A percentile compares a stretch with the other conserved stretches of the same genome.
These are phyloP conservation scores for Papiliotrema flavescens DNA, from an alignment of 1,284 basidiomycete genomes.

Conservation along the genomic window DNA sequence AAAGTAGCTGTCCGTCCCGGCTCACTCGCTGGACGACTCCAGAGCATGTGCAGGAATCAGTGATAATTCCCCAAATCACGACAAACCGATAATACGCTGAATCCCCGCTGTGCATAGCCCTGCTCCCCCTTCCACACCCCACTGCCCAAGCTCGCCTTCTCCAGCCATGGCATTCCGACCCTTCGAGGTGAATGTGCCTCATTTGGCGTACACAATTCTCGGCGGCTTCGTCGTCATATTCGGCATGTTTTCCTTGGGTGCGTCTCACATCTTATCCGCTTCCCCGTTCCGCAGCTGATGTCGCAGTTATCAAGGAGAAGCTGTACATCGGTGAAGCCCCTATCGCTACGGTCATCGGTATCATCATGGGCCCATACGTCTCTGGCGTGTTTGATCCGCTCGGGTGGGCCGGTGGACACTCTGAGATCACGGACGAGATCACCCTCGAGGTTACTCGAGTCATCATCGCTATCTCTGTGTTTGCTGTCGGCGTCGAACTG, in stretches of 20 bases:
- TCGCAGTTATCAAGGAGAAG: slow-evolving; percentile 68
- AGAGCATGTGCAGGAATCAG: too few species aligned
- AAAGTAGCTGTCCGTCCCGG: too few species aligned
- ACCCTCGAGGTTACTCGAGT: slow-evolving; percentile 91
- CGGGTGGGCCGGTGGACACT: slow-evolving; percentile 63
- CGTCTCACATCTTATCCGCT: slow-evolving; percentile 54
- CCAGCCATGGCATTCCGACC: slow-evolving; percentile 32
- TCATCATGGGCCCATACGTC: slow-evolving; percentile 84
- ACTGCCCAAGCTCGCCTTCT: too few species aligned
- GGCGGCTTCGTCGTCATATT: slow-evolving; percentile 79
- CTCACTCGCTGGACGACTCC: too few species aligned
- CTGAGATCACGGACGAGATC: slow-evolving; percentile 61
- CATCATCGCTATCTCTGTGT: slow-evolving; percentile 94
- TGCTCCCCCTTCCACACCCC: too few species aligned
- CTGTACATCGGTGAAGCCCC: slow-evolving; percentile 96
- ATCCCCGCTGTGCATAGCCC: too few species aligned
- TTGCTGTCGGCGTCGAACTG: slow-evolving; percentile 94
- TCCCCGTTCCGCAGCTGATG: background rate
- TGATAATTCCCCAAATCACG: too few species aligned
- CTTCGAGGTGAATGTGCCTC: slow-evolving; percentile 47
- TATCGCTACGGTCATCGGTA: slow-evolving; percentile 90
- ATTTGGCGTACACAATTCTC: slow-evolving; percentile 69
- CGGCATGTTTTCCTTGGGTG: slow-evolving; percentile 66
- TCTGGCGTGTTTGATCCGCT: slow-evolving; percentile 82
- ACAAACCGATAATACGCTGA: too few species aligned